A percentile compares a stretch with the other conserved stretches of the same genome.
These are phyloP conservation scores for Straminergon stramineum DNA, from an alignment of 225 moss, liverwort and hornwort genomes.

Conservation along the genomic window DNA sequence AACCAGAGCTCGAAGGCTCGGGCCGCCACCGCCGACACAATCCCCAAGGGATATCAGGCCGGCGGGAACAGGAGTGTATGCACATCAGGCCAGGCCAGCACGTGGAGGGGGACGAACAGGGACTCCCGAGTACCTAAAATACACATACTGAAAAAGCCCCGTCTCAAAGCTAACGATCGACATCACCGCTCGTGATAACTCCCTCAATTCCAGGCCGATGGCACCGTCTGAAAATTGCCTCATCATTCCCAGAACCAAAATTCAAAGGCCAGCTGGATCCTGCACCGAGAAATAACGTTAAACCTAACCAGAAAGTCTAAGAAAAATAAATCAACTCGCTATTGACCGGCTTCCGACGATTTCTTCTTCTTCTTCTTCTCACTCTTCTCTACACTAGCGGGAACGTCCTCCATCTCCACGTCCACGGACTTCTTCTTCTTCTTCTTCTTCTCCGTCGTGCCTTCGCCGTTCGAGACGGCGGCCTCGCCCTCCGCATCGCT, in stretches of 20 bases:
- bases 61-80: background rate
- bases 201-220: slow-evolving; percentile 9
- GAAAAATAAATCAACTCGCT: background rate
- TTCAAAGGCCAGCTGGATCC: slow-evolving; percentile 18
- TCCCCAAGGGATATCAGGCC: background rate
- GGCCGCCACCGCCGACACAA: background rate
- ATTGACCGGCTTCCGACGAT: slow-evolving; percentile 32
- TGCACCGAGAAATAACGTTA: background rate
- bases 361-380: slow-evolving; percentile 51
- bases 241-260: slow-evolving; percentile 30
- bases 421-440: slow-evolving; percentile 41
- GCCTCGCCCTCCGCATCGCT: slow-evolving; percentile 2
- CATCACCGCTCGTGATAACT: background rate
- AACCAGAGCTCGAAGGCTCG: background rate
- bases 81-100: background rate
- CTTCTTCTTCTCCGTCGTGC: slow-evolving; percentile 68
- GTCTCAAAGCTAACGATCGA: background rate
- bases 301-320: background rate
- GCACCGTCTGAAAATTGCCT: slow-evolving; percentile 36
- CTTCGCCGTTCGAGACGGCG: slow-evolving; percentile 15
- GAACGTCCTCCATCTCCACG: slow-evolving; percentile 37
- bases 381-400: slow-evolving; percentile 37
- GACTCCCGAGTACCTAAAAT: background rate
- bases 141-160: background rate
- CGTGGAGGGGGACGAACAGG: background rate